A percentile compares a stretch with the other conserved stretches of the same genome.
These are phyloP conservation scores for Leccinum proximum DNA, from an alignment of 1,284 basidiomycete genomes.

Conservation along the genomic window DNA sequence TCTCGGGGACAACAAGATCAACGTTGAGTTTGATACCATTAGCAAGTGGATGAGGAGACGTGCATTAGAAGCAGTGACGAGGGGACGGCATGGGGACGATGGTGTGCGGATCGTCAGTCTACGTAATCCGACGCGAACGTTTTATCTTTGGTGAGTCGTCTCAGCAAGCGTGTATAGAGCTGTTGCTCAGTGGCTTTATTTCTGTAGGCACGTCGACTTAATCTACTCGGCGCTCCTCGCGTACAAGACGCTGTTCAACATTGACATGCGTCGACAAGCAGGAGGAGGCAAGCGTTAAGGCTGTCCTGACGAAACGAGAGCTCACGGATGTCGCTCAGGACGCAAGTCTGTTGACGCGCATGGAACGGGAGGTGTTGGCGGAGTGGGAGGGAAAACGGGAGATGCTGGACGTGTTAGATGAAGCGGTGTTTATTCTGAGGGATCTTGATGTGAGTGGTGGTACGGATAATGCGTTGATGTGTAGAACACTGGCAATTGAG, in stretches of 20 bases:
- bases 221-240: too few species aligned
- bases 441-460: slow-evolving; percentile 47
- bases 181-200: slow-evolving; percentile 23
- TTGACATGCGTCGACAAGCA: too few species aligned
- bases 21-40: too few species aligned
- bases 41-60: too few species aligned
- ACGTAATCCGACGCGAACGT: slow-evolving; percentile 82
- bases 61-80: too few species aligned
- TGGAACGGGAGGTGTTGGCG: slow-evolving; percentile 66
- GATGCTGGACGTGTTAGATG: slow-evolving; percentile 52
- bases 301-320: too few species aligned
- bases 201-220: too few species aligned
- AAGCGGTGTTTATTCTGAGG: slow-evolving; percentile 82
- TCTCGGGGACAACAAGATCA: too few species aligned
- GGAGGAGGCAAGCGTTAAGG: too few species aligned
- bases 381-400: slow-evolving; percentile 63
- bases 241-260: too few species aligned
- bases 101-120: too few species aligned
- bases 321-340: slow-evolving; percentile 51
- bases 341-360: slow-evolving; percentile 58
- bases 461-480: slow-evolving; percentile 21
- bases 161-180: background rate
- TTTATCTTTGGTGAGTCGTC: slow-evolving; percentile 79
- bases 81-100: background rate
- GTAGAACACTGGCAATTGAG: too few species aligned